Base-by-base conservation (phyloP, 2,329 filamentous ascomycete genomes). In the Cryphonectria naterciae region DNA sequence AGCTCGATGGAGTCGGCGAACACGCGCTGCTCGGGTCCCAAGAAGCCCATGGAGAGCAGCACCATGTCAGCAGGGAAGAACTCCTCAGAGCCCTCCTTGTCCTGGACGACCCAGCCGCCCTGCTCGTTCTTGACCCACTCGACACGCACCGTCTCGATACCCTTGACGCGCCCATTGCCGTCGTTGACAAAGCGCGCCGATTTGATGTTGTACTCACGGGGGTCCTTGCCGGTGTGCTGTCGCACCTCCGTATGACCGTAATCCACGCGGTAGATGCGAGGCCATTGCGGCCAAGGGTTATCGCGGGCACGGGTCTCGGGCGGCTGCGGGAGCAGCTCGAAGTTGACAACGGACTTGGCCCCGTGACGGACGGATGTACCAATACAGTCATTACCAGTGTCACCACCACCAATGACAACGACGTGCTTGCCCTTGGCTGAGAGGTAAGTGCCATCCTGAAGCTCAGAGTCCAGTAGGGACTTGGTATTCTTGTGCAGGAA, bases 211-310 rank as follows among this genome's bases (percentile, higher is more conserved):
- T 93, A 98, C 84, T 98, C 95, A 77, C 95, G 94, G 71, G 95
- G 95, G 78, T 98, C 95, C 80, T 95, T 95, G 83, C 95, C 95
- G 85, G 95, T 95, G 85, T 98, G 95, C 76, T 95, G 94, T 82
- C 95, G 94, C 77, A 98, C 95, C 83, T 98, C 95, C 22, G 92
- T 92, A 86, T 98, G 95, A 70, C 95, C 95, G 79, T 98, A 98
- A 83, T 98, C 95, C n/a, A 98, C 93, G 77, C 95, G 94, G 88
- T 97, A 98, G 80, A 98, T 95, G 78, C 95, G 93, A 70, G 95
- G 95, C 95, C 95, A 98, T 83, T 98, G 95, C 13, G 95, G 95
- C 95, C 95, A 98, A 73, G 95, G 95, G 86, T 98, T 98, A 83
- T 98, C 95, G 74, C 90, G 89, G 74, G 93, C 94, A 83, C 95